phyloP scores from a whole-genome alignment of 495 filamentous ascomycete species.

The Penicillium cataractarum region DNA sequence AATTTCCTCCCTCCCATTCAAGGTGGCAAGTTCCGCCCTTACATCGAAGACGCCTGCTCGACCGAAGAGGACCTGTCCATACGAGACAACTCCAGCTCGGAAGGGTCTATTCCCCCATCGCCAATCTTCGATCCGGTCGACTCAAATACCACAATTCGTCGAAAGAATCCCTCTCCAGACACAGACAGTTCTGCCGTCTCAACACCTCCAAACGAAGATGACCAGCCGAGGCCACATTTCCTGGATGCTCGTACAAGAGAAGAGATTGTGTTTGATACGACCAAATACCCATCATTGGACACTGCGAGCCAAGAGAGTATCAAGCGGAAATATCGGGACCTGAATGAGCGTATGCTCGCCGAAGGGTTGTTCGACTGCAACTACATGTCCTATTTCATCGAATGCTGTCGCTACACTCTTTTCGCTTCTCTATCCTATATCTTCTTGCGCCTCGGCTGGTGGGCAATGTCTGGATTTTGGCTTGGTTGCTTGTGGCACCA shows the following conservation, averaged over 20 bases:
- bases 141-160: conserved; percentile 36
- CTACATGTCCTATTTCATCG: conserved; percentile 79
- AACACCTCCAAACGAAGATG: conserved; percentile 29
- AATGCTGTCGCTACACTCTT: conserved; percentile 72
- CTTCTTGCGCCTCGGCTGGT: conserved; percentile 75
- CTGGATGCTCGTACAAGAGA: conserved; percentile 75
- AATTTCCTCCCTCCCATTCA: conserved; percentile 95
- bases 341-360: conserved; percentile 69
- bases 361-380: conserved; percentile 85
- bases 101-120: conserved; percentile 50
- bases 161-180: conserved; percentile 33
- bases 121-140: conserved; percentile 66
- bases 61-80: conserved; percentile 39
- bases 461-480: conserved; percentile 70
- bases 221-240: conserved; percentile 57
- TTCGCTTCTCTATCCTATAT: conserved; percentile 66
- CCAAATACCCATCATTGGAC: conserved; percentile 84
- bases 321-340: conserved; percentile 73
- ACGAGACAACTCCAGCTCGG: conserved; percentile 39
- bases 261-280: conserved; percentile 74
- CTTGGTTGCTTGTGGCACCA: conserved; percentile 94
- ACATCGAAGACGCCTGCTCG: conserved; percentile 40
- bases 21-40: conserved; percentile 77
- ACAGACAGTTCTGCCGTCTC: conserved; percentile 42
- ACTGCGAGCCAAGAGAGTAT: conserved; percentile 74